Percentiles rank a stretch among this genome's conserved stretches.
Evolutionary conservation across 805 yeast genomes (phyloP).

Genomic region (Monosporozyma servazzii): DNA sequence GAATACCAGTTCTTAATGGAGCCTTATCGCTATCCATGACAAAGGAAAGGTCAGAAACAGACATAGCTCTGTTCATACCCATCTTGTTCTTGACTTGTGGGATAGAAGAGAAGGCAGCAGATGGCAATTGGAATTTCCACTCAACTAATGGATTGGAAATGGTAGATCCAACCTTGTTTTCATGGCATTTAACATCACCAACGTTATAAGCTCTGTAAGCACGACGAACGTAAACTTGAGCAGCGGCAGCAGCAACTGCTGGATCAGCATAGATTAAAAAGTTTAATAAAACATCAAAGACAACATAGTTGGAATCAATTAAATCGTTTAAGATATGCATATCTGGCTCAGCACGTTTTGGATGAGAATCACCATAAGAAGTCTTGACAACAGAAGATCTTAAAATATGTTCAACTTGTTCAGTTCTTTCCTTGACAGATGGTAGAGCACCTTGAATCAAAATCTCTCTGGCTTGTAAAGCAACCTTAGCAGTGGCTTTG

Average conservation of each 20-base stretch:
- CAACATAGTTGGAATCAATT: slow-evolving; percentile 91
- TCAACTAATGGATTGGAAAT: slow-evolving; percentile 59
- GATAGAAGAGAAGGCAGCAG: slow-evolving; percentile 67
- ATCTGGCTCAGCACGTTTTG: slow-evolving; percentile 73
- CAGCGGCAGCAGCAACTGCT: slow-evolving; percentile 90
- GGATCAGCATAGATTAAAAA: slow-evolving; percentile 77
- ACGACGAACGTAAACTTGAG: slow-evolving; percentile 92
- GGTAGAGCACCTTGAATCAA: slow-evolving; percentile 96
- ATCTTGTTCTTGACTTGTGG: slow-evolving; percentile 40
- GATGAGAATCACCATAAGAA: slow-evolving; percentile 75
- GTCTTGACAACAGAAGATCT: slow-evolving; percentile 85
- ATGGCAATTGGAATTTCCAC: slow-evolving; percentile 84
- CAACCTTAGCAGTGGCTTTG: slow-evolving; percentile 85
- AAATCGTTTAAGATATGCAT: slow-evolving; percentile 76
- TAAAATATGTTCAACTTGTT: slow-evolving; percentile 92
- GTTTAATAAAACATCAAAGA: slow-evolving; percentile 90
- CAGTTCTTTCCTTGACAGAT: slow-evolving; percentile 89
- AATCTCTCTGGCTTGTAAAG: slow-evolving; percentile 91
- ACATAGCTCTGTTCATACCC: slow-evolving; percentile 74
- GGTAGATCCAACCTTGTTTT: slow-evolving; percentile 20
- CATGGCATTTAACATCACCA: slow-evolving; percentile 59
- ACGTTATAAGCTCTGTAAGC: slow-evolving; percentile 94
- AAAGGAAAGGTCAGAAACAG: slow-evolving; percentile 86
- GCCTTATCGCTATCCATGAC: slow-evolving; percentile 61
- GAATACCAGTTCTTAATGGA: slow-evolving; percentile 74